These are phyloP conservation scores for Cyphellophora europaea DNA, from an alignment of 2,329 filamentous ascomycete species.

Conservation along the genomic window DNA sequence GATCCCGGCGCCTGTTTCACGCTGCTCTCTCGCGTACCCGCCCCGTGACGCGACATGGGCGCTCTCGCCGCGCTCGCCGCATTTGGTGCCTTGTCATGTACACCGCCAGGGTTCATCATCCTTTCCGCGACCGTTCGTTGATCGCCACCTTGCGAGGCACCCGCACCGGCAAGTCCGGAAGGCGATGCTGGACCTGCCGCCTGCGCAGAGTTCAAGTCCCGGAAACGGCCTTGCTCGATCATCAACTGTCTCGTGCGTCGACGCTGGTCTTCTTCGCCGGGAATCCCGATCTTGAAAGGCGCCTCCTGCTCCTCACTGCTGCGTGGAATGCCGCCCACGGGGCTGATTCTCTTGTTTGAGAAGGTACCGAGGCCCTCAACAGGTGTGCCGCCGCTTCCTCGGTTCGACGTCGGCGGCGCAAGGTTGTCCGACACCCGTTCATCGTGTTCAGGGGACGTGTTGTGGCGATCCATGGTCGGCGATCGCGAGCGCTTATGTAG, in stretches of 20 bases:
- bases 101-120: too few species aligned
- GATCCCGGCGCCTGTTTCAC: slow-evolving; percentile 22
- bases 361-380: slow-evolving; percentile 23
- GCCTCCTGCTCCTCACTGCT: slow-evolving; percentile 26
- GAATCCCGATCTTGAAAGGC: slow-evolving; percentile 27
- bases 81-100: too few species aligned
- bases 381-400: slow-evolving; percentile 16
- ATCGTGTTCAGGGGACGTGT: slow-evolving; percentile 19
- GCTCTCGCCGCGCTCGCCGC: too few species aligned
- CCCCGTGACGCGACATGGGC: too few species aligned
- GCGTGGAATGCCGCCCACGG: slow-evolving; percentile 21
- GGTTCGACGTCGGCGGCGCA: slow-evolving; percentile 2
- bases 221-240: slow-evolving; percentile 1
- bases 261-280: slow-evolving; percentile 13
- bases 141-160: background rate
- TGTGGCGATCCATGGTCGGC: slow-evolving; percentile 22
- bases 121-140: background rate
- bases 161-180: too few species aligned
- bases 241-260: background rate
- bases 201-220: too few species aligned
- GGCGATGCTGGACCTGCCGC: background rate
- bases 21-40: slow-evolving; percentile 17
- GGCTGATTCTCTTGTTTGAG: slow-evolving; percentile 19
- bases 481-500: slow-evolving; percentile 29
- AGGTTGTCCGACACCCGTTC: background rate